Evolutionary conservation across 345 rosid species (phyloP), one percentile per base, ranked within the genome.

Genomic region (Syzygium grande): DNA sequence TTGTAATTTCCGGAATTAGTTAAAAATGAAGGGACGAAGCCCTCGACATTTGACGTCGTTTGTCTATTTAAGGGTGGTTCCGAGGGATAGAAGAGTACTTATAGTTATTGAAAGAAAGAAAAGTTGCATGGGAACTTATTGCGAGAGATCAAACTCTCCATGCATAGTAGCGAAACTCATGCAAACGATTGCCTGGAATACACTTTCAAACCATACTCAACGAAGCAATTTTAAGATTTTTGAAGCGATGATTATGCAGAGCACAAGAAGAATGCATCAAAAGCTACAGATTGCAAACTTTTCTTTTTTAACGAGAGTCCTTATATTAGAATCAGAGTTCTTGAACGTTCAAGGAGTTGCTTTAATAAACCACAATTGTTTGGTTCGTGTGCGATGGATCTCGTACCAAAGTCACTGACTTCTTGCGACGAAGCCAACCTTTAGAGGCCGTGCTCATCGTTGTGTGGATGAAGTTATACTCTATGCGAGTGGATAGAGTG

Each of bases 31-130:
- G 34, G 68, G 9, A 61, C 12, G 34, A 61, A 61, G 29, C 7
- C 14, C 73, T n/a, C 9, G 8, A 13, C 53, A 52, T 52, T 12
- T 17, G 16, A 3, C 1, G 4, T 13, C 0, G 17, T 61, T 0
- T 7, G 13, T n/a, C 6, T 30, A 61, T 61, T 61, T 61, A 3
- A n/a, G 34, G 34, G 17, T 7, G 73, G 34, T 6, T 61, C 5
- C 19, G 1, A 3, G 34, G 9, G 73, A 13, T n/a, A 7, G 6
- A 61, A n/a, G 34, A 27, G n/a, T 61, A 59, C 25, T 27, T 59
- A 27, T 11, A 11, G 16, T 27, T 11, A 12, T 59, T 1, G 30
- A 59, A 59, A 12, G 2, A 27, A 59, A 59, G 30, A 59, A 55
- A 59, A 27, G 65, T 14, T 27, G 25, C 15, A 7, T 11, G 65